Conservation (phyloP, 805 yeast species). For the Ascoidea rubescens region DNA sequence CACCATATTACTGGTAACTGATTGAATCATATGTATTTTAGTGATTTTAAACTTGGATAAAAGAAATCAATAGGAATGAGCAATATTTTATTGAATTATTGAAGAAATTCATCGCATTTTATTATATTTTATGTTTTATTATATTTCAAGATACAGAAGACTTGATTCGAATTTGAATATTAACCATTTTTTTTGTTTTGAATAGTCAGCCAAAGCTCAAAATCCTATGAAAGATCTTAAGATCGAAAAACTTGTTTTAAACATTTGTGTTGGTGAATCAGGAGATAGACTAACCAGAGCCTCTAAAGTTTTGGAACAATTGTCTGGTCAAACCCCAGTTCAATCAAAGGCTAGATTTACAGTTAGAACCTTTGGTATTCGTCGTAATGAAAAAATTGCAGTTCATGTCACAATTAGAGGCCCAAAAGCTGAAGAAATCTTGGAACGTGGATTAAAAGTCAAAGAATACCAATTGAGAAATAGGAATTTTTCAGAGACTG, state of each 20-base stretch:
- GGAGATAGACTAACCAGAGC: conserved; percentile 99
- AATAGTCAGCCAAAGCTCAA: conserved; percentile 44
- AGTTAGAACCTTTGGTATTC: conserved; percentile 99
- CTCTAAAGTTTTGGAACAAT: conserved; percentile 98
- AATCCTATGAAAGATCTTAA: conserved; percentile 98
- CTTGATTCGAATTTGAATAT: too few relatives aligned
- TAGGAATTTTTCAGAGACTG: conserved; percentile 95
- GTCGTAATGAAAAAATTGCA: conserved; percentile 99
- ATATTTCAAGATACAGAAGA: too few relatives aligned
- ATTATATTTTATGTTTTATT: too few relatives aligned
- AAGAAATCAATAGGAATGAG: too few relatives aligned
- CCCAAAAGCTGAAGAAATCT: conserved; percentile 98
- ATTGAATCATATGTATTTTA: too few relatives aligned
- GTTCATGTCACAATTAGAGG: conserved; percentile 99
- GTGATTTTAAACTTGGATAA: too few relatives aligned
- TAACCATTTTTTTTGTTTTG: too few relatives aligned
- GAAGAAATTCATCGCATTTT: too few relatives aligned
- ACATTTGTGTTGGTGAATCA: conserved; percentile 99
- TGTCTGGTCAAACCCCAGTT: conserved; percentile 99
- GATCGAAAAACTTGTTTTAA: conserved; percentile 98
- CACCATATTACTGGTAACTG: too few relatives aligned
- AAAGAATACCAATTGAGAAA: conserved; percentile 95
- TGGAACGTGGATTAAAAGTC: conserved; percentile 98
- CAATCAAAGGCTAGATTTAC: conserved; percentile 99
- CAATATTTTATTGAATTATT: too few relatives aligned